Evolutionary conservation across 73 alveolate genomes (phyloP), one percentile per base, ranked within the genome.

Genomic region (Paramecium octaurelia): DNA sequence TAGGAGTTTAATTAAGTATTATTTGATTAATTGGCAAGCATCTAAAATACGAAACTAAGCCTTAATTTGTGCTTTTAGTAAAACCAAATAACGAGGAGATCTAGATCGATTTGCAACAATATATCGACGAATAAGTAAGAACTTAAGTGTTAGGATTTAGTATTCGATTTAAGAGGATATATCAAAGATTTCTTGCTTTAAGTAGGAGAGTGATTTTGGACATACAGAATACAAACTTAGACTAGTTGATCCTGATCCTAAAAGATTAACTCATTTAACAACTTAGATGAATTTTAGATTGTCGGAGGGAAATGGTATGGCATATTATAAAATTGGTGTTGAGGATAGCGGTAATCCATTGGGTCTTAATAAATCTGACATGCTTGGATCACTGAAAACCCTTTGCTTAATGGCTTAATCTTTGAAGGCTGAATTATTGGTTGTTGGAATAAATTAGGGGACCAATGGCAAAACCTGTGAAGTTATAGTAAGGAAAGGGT

Each of bases 331-430:
- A 90, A 94, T 98, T 12, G 99, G 99, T 29, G 99, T 98, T 1
- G 98, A 96, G 92, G 99, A 98, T 90, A 93, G 96, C 86, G 99
- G 99, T 9, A 92, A 92, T 88, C 99, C 99, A 1, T 85, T 93
- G 35, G 99, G 99, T 42, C 80, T 98, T 16, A 93, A 94, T 8
- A 85, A 95, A 73, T 95, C 95, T 75, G 98, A 98, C 54, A 96
- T 98, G 98, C 95, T 93, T 68, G 98, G 95, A 73, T 93, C 99
- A 5, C 92, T 97, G 54, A 95, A 93, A 46, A 96, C 97, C 35
- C 93, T 98, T 4, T 94, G 95, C 73, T 93, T 92, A 11, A 97
- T 96, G 95, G 99, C 99, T 21, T 92, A 92, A 46, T 86, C 94
- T 75, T 76, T 94, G 34, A 95, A 96, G 8, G 99, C 99, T 34